phyloP scores from a whole-genome alignment of 257 asterid genomes.

The Rehmannia glutinosa region DNA sequence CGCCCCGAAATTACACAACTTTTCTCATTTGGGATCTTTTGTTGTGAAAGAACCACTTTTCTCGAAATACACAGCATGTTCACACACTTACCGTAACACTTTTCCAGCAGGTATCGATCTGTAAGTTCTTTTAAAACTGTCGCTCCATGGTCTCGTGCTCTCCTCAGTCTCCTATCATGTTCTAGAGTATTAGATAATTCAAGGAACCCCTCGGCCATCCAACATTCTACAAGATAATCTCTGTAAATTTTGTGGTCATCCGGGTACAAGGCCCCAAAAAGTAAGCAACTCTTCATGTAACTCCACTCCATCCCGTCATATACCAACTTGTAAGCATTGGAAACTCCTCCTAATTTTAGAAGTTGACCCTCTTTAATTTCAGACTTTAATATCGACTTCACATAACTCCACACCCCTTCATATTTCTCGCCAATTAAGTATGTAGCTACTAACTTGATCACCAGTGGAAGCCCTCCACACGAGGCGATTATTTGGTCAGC shows the following conservation, averaged over 20 bases:
- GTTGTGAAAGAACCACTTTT: slow-evolving; percentile 6
- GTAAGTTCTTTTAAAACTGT: not conserved
- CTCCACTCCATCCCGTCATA: not conserved
- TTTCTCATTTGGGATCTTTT: slow-evolving; percentile 3
- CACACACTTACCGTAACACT: not conserved
- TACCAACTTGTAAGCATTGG: not conserved
- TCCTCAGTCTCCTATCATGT: not conserved
- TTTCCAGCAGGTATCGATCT: not conserved
- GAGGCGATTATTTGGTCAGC: not conserved
- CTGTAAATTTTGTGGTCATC: not conserved
- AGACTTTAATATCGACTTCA: not conserved
- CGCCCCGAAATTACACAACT: not conserved
- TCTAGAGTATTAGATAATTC: not conserved
- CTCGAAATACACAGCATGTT: slow-evolving; percentile 17
- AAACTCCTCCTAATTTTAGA: not conserved
- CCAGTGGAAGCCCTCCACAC: slow-evolving; percentile 4
- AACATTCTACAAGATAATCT: not conserved
- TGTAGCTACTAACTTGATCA: slow-evolving; percentile 8
- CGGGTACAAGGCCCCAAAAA: not conserved
- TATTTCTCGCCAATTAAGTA: not conserved
- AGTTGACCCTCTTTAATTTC: not conserved
- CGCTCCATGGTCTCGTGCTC: not conserved
- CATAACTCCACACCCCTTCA: not conserved
- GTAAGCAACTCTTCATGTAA: not conserved
- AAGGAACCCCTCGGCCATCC: not conserved